A percentile compares a stretch with the other conserved stretches of the same genome.
Evolutionary conservation across 2,329 filamentous ascomycete genomes (phyloP).

Genomic region (Leptographium flavum): DNA sequence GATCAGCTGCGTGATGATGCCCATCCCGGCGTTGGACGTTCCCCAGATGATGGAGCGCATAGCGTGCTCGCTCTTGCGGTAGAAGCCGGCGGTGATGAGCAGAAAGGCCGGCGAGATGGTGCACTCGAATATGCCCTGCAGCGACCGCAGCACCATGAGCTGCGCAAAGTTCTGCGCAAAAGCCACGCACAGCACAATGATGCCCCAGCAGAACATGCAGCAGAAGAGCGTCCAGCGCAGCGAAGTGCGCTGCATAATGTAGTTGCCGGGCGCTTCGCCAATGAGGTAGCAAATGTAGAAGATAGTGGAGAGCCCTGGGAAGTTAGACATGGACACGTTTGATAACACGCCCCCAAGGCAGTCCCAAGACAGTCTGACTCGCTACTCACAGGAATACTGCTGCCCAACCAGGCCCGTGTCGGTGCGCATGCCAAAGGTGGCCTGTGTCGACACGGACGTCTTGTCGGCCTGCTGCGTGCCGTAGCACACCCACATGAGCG

Average conservation of each 20-base stretch:
- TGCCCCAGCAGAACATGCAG: constrained; percentile 17
- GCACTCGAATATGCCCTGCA: constrained; percentile 27
- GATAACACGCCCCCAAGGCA: no score
- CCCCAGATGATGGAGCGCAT: constrained; percentile 20
- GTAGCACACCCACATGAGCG: constrained; percentile 24
- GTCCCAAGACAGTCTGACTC: constrained; percentile 11
- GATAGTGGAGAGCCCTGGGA: constrained; percentile 18
- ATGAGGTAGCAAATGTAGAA: constrained; percentile 21
- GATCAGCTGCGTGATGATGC: constrained; percentile 4
- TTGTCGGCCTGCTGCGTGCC: constrained; percentile 35
- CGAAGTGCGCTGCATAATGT: constrained; percentile 16
- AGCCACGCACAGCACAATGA: constrained; percentile 22
- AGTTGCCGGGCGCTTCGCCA: constrained; percentile 19
- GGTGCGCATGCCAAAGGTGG: constrained; percentile 22
- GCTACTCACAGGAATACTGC: constrained; percentile 13
- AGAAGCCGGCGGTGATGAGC: constrained; percentile 22
- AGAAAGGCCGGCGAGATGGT: constrained; percentile 20
- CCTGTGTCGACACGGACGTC: constrained; percentile 24
- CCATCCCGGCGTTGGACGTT: constrained; percentile 16
- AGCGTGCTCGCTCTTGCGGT: constrained; percentile 21
- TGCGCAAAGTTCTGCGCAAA: constrained; percentile 24
- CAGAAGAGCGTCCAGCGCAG: constrained; percentile 14
- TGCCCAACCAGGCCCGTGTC: constrained; percentile 15
- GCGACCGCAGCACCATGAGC: constrained; percentile 19
- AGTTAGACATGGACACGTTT: no score